phyloP scores from a whole-genome alignment of 2,329 filamentous ascomycete genomes.

The Aspergillus pseudoterreus region DNA sequence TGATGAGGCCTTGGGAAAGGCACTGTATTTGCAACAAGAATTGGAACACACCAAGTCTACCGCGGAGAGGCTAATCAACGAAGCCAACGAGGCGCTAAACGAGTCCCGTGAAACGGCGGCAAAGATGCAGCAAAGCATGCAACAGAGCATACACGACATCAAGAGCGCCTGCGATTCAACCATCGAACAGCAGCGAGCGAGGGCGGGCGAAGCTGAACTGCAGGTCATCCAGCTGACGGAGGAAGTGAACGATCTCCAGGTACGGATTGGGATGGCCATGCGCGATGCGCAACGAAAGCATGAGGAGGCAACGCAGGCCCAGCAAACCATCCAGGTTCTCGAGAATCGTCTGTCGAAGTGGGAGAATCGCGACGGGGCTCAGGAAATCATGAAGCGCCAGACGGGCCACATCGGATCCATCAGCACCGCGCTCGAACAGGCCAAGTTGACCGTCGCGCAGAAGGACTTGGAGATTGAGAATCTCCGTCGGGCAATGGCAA shows the following conservation, averaged over 20 bases:
- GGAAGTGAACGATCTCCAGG: constrained; percentile 6
- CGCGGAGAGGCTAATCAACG: neutral
- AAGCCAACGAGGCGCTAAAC: constrained; percentile 4
- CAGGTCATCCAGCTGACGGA: neutral
- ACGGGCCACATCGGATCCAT: constrained; percentile 10
- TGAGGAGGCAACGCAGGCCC: constrained; percentile 1
- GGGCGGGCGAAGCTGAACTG: neutral
- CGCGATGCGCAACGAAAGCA: constrained; percentile 9
- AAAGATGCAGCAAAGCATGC: neutral
- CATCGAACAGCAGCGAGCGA: constrained; percentile 5
- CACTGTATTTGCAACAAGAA: constrained; percentile 2
- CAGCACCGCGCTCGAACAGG: constrained; percentile 12
- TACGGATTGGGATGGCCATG: constrained; percentile 6
- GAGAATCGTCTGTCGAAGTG: constrained; percentile 11
- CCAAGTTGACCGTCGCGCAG: constrained; percentile 10
- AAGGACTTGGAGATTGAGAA: constrained; percentile 9
- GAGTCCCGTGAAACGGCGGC: neutral
- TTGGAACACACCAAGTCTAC: neutral
- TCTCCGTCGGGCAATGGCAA: constrained; percentile 1
- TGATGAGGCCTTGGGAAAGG: neutral
- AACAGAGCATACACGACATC: constrained; percentile 6
- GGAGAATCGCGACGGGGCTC: constrained; percentile 1
- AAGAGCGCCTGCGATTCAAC: constrained; percentile 6
- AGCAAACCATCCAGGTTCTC: constrained; percentile 9
- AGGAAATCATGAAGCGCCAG: constrained; percentile 14